Percentiles rank a stretch among this genome's conserved stretches.
phyloP scores from a whole-genome alignment of 768 basidiomycete species.

The Leccinellum rugosiceps region DNA sequence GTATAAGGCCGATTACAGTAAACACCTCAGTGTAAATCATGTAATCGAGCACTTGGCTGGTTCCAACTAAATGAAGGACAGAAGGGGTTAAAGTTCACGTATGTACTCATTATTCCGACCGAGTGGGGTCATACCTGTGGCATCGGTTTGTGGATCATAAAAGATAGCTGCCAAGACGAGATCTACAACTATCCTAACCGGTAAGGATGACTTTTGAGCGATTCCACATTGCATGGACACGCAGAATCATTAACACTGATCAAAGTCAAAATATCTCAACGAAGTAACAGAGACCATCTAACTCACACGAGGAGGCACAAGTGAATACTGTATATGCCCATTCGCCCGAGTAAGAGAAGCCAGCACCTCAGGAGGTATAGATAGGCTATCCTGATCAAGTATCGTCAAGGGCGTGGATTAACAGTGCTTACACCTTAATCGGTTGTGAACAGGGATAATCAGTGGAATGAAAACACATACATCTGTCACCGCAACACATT shows the following conservation, averaged over 20 bases:
- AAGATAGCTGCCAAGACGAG: neutral
- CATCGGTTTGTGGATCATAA: neutral
- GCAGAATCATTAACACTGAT: neutral
- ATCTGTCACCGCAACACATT: neutral
- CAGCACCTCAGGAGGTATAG: neutral
- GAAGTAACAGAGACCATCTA: neutral
- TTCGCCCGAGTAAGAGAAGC: neutral
- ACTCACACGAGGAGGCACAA: neutral
- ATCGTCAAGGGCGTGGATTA: neutral
- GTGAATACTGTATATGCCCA: neutral
- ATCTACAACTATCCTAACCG: neutral
- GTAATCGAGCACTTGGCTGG: no score
- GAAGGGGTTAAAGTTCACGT: neutral
- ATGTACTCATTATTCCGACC: neutral
- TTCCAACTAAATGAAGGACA: neutral
- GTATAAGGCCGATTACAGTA: no score
- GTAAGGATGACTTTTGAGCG: neutral
- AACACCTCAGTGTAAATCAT: no score
- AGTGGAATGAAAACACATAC: neutral
- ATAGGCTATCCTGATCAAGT: neutral
- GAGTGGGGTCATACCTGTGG: neutral
- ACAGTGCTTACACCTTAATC: neutral
- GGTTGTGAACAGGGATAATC: neutral
- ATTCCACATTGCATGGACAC: neutral
- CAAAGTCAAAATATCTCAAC: neutral